Evolutionary conservation across 2,329 filamentous ascomycete genomes (phyloP), one percentile per base, ranked within the genome.

Genomic region (Hypocrella siamensis): DNA sequence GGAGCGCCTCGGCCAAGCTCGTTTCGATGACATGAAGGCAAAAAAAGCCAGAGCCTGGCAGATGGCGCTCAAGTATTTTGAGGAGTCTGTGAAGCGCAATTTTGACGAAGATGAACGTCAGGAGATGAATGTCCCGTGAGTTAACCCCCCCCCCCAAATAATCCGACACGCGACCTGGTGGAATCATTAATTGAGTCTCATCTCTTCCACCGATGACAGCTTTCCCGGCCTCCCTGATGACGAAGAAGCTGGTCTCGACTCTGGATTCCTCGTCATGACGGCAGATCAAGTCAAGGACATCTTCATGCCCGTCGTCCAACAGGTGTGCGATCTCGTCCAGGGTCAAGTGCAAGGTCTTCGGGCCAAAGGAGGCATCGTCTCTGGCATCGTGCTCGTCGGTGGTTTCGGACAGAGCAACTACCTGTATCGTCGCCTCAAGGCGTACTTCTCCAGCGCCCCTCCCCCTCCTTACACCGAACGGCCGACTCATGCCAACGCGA

Each of bases 11-110:
- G 81, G 81, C 2, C 61, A 66, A 24, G 67, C 67, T 21, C 60
- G 67, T 4, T 84, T 84, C 46, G 70, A 77, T 19, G 70, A 75
- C 53, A 84, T 88, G 76, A 79, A 80, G 48, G 52, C 70, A 32
- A 81, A 80, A 54, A 84, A 84, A 52, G 69, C 68, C 3, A 84
- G 81, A 53, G 82, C 76, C 1, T 86, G 80, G 79, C 79, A 78
- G 49, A 77, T 77, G 73, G 81, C 75, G 2, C 58, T 86, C 31
- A 69, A 73, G 34, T 85, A 84, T 46, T 88, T 84, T 51, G 81
- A 88, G 45, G 79, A 86, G 47, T 85, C 83, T 47, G 79, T 88
- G 11, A 88, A 88, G 55, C 68, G 81, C 11, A 85, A 84, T 46
- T 88, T 86, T 48, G 78, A 81, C 47, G 76, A 81, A 44, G 78